Base-by-base conservation (phyloP, 805 yeast species). In the Kazachstania martiniae region DNA sequence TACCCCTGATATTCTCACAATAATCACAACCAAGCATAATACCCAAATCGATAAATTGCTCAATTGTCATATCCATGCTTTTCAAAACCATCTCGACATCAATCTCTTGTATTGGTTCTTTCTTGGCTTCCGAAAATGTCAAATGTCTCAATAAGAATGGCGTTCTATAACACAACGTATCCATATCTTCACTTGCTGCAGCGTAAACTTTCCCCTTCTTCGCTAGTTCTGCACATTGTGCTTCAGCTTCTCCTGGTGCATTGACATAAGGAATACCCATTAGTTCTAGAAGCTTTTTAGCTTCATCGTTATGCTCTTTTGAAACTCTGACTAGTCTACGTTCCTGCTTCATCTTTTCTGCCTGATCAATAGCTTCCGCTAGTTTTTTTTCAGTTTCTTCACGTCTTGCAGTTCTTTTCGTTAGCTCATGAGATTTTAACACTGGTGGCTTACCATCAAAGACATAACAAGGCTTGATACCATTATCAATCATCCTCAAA, bases 101-200 rank as follows among this genome's bases (percentile, higher is more conserved):
- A 33, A 84, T 76, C 53, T 91, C 95, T 41, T 83, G 84, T 31
- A 91, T 79, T 10, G 96, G 96, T 56, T 83, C 72, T 56, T 91
- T 91, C 47, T 94, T 71, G 18, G 94, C 89, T 52, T 91, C 98
- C 1, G 96, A 76, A 43, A 87, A 91, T 0, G 97, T 91, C 56
- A 91, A 67, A 54, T 91, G 94, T 43, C 98, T 71, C 39, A 91
- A 65, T 33, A 91, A 61, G 38, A 62, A 74, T 5, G 94, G 91
- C 2, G 97, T 83, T 35, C 74, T 77, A 53, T 89, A 91, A 50
- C 97, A 91, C 35, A 91, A 57, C 1, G 98, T 91, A 59, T 91
- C 98, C 98, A 91, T 91, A 72, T 91, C 98, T 56, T 91, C 98
- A 5, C 94, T 81, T 1, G 96, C 98, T 3, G 97, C 95, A 7